Base-by-base conservation (phyloP, 306 rosid species). In the Castanospermum australe region DNA sequence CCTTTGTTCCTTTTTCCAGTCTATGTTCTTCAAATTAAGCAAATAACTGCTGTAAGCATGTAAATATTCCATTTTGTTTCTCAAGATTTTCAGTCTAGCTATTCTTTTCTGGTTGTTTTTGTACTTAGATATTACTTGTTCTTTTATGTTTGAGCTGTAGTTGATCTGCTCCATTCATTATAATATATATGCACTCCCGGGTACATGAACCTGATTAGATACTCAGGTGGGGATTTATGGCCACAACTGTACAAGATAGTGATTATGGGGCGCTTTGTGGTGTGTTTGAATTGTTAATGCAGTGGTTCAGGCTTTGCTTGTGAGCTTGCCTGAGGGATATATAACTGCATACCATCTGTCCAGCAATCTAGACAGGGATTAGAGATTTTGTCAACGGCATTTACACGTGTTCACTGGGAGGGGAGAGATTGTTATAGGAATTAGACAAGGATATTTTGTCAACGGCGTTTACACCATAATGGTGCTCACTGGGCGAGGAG, bases 61-160 rank as follows among this genome's bases (percentile, higher is more conserved):
- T 89, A 89, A 51, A 85, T 91, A 87, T 90, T 86, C 71, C 82
- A 84, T 79, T 87, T 84, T 82, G 81, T 81, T 83, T 81, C 89
- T 81, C 92, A 48, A 56, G 83, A 83, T 89, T 81, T 63, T 51
- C 45, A 79, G 68, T 83, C 88, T 79, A 59, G 77, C 86, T 73
- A 80, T 81, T 84, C 79, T 70, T 87, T 91, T 47, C 42, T 61
- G 83, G 59, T 77, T 62, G 17, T 73, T 75, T 62, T 35, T 84
- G 50, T 83, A 35, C 47, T 44, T 63, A 8, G 8, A 42, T 63
- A 17, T 33, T 70, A 33, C 71, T 70, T 33, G 30, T 71, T 21
- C 36, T 28, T 48, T 50, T 48, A 60, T 41, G 36, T 30, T 24
- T 61, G 54, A 56, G 5, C 71, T 47, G 63, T 64, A 39, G 33